Evolutionary conservation across 2,329 filamentous ascomycete species (phyloP), one percentile per base, ranked within the genome.

Genomic region (Aspergillus pseudoterreus): DNA sequence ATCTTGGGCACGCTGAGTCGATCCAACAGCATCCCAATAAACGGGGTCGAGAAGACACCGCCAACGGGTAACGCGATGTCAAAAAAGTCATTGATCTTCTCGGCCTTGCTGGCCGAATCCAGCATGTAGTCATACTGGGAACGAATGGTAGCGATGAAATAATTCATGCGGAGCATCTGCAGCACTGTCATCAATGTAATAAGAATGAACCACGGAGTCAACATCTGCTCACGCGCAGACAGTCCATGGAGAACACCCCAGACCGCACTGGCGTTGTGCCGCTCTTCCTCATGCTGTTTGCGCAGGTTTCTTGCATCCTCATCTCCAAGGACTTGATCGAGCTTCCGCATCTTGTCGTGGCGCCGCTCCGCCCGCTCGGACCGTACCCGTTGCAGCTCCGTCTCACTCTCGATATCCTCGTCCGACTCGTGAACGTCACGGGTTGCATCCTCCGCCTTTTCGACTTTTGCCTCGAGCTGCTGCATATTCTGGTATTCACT

Each of bases 111-210:
- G 54, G 77, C 75, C 8, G 82, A 83, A 39, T 78, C 77, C 14
- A 96, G 81, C 49, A 96, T 81, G 59, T 85, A 86, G 30, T 85
- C 81, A 71, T 96, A 96, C 69, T 96, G 92, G 0, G 86, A 78
- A 1, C 88, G 81, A 55, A 95, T 86, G 1, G 91, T 95, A 2
- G 91, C 90, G 48, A 95, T 90, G 66, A 95, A 95, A 74, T 91
- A 95, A 73, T 95, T 95, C 80, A 95, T 95, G 21, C 87, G 81
- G 4, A 85, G 84, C 85, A 88, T 88, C 68, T 88, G 85, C 43
- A 88, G 71, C 22, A 87, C 79, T 36, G 89, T 95, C 69, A 95
- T 92, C 19, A 90, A 71, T 4, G 89, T 88, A 61, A 95, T 89
- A 33, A 95, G 78, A n/a, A 91, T 77, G 68, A 94, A 96, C 90